phyloP scores from a whole-genome alignment of 306 rosid species.

The Lotus japonicus region DNA sequence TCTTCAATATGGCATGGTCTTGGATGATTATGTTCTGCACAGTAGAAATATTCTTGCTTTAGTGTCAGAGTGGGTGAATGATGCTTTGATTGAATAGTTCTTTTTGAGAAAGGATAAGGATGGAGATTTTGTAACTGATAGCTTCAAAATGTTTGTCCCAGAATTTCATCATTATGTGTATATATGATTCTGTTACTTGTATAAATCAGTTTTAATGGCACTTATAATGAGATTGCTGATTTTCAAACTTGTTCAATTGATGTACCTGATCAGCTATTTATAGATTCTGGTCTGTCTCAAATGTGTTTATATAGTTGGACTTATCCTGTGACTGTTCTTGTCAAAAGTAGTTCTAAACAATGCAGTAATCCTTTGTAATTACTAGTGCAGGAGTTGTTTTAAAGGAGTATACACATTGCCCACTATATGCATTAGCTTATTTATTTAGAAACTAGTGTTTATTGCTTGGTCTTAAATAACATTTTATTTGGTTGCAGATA shows the following conservation, averaged over 20 bases:
- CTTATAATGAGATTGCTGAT: no score
- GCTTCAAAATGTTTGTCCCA: no score
- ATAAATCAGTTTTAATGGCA: no score
- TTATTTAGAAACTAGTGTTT: neutral
- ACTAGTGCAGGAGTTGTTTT: neutral
- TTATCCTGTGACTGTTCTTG: neutral
- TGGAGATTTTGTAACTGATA: no score
- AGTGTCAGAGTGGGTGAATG: neutral
- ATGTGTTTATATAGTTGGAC: neutral
- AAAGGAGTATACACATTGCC: constrained; percentile 1
- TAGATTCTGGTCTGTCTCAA: neutral
- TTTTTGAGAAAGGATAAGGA: neutral
- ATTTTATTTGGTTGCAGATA: constrained; percentile 46
- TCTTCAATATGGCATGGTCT: neutral
- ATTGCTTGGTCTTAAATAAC: constrained; percentile 19
- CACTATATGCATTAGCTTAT: constrained; percentile 14
- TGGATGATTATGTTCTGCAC: no score
- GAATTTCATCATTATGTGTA: no score
- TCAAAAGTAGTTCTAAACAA: neutral
- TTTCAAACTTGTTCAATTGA: neutral
- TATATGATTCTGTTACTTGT: no score
- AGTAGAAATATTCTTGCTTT: neutral
- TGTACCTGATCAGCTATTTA: constrained; percentile 8
- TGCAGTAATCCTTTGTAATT: neutral
- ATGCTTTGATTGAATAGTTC: no score